Evolutionary conservation across 2,329 filamentous ascomycete species (phyloP).

Genomic region (Ceratocystis colombiana): DNA sequence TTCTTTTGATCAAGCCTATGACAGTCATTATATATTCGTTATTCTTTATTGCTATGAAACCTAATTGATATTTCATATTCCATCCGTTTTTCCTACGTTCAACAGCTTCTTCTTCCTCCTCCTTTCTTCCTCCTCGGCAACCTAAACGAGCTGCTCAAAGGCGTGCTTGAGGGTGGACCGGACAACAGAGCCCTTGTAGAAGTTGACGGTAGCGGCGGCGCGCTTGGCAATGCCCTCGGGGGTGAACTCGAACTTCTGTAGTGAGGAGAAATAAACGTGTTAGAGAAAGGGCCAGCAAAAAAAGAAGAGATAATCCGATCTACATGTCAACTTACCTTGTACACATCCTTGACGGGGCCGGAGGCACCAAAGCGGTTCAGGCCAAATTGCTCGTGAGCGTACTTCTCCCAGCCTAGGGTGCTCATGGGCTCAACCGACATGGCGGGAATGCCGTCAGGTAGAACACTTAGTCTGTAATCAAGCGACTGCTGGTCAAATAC

Average conservation of each 20-base stretch:
- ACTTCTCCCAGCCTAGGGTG: conserved; percentile 97
- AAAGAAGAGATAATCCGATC: neutral
- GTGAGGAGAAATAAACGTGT: conserved; percentile 14
- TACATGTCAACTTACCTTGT: conserved; percentile 54
- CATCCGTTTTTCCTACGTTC: neutral
- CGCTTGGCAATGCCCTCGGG: conserved; percentile 95
- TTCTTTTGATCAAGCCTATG: neutral
- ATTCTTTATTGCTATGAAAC: conserved; percentile 14
- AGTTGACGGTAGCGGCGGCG: conserved; percentile 80
- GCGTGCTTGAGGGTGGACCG: conserved; percentile 94
- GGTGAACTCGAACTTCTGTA: conserved; percentile 97
- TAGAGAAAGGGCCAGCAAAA: conserved; percentile 2
- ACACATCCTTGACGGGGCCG: conserved; percentile 94
- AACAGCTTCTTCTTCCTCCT: neutral
- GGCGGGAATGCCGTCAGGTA: conserved; percentile 87
- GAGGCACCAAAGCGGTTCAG: conserved; percentile 98
- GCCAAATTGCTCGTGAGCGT: conserved; percentile 98
- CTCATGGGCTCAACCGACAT: conserved; percentile 93
- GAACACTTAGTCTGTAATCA: conserved; percentile 86
- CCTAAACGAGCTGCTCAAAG: conserved; percentile 92
- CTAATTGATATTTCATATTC: neutral
- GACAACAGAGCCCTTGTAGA: conserved; percentile 87
- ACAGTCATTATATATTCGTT: conserved; percentile 18
- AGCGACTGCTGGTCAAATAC: conserved; percentile 90
- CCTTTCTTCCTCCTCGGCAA: neutral